phyloP scores from a whole-genome alignment of 2,329 filamentous ascomycete genomes.

The Pseudogymnoascus sp. region DNA sequence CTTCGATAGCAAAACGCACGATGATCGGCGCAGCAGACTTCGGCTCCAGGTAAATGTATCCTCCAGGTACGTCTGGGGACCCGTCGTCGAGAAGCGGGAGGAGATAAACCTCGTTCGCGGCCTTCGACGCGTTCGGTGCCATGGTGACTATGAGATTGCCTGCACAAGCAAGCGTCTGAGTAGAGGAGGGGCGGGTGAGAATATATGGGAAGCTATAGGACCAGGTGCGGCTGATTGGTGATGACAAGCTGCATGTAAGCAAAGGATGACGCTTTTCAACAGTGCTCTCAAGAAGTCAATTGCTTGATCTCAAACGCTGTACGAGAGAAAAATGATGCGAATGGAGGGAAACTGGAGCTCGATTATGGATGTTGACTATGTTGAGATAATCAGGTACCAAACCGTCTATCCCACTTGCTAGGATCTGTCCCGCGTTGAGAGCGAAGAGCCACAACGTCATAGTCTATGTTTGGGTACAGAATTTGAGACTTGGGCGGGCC shows the following conservation, averaged over 20 bases:
- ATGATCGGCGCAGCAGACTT: slow-evolving; percentile 64
- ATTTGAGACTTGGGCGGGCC: neutral
- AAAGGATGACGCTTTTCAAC: neutral
- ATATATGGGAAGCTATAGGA: neutral
- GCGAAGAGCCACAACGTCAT: neutral
- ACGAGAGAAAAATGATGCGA: neutral
- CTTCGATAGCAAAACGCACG: slow-evolving; percentile 84
- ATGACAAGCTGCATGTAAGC: slow-evolving; percentile 6
- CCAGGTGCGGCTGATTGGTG: neutral
- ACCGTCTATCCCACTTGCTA: neutral
- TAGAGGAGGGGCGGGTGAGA: neutral
- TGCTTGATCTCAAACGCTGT: neutral
- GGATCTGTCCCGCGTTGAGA: slow-evolving; percentile 5
- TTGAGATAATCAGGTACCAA: slow-evolving; percentile 4
- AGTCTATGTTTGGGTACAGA: neutral
- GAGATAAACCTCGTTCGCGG: slow-evolving; percentile 69
- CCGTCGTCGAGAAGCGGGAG: slow-evolving; percentile 89
- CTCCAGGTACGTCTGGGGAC: slow-evolving; percentile 77
- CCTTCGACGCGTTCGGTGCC: slow-evolving; percentile 54
- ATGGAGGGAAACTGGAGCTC: neutral
- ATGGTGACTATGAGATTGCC: slow-evolving; percentile 30
- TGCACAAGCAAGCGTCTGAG: neutral
- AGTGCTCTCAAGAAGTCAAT: neutral
- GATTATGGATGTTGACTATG: slow-evolving; percentile 1
- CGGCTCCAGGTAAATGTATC: slow-evolving; percentile 86